Base-by-base conservation (phyloP, 176 grass and related monocot genomes). In the Themeda triandra region DNA sequence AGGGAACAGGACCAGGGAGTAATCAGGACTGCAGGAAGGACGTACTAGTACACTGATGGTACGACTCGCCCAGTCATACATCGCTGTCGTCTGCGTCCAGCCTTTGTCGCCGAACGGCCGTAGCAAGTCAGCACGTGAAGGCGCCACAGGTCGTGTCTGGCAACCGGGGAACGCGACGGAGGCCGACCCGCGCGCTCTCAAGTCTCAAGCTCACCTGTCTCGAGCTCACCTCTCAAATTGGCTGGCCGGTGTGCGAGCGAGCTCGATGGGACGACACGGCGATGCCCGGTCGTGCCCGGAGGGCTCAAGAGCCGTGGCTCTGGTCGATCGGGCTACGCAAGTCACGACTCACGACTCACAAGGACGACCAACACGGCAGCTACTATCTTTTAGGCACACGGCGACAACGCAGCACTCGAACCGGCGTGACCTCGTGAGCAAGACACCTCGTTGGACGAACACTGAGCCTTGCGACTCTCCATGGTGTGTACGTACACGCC, bases 71-170 rank as follows among this genome's bases (percentile, higher is more conserved):
- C 56, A 58, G 53, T 58, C 53, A 58, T n/a, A 24, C 56, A 59
- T 84, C 59, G 70, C 30, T 75, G 23, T 56, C 79, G 30, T 37
- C 30, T 25, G 41, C 42, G 63, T 65, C 17, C 69, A 60, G 28
- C 54, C 29, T 36, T 30, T 45, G 45, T 42, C 5, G 59, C 40
- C 59, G 37, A 72, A 31, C 42, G 72, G 8, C 37, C 37, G 11
- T 29, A 71, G 0, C 75, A 63, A 79, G 84, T 63, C 75, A 72
- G 84, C 76, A 79, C 76, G 76, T 79, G 84, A 86, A 35, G 25
- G 35, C 25, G 64, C 64, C 35, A 27, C 41, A 27, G 8, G 76
- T 79, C 76, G 40, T 33, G 53, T n/a, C 64, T 64, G 84, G 84
- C 84, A 72, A 42, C 51, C 27, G 21, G 35, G 28, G 48, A 66